Evolutionary conservation across 108 stramenopile genomes (phyloP).

Genomic region (Skeletonema menzelii): DNA sequence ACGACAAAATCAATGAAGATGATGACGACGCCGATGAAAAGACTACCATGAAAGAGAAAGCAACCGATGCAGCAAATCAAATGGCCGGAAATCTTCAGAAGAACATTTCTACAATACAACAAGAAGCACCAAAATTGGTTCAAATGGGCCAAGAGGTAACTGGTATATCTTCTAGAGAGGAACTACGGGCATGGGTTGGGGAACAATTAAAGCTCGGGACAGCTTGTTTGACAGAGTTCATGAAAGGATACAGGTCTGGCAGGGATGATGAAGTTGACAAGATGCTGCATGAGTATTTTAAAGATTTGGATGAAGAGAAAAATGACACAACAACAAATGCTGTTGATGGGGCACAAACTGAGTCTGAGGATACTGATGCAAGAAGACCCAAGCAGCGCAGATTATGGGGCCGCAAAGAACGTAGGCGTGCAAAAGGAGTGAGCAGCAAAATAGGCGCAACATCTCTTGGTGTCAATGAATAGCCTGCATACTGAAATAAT

Average conservation of each 20-base stretch:
- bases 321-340: not conserved
- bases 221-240: slow-evolving; percentile 71
- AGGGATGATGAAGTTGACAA: slow-evolving; percentile 84
- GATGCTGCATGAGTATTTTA: slow-evolving; percentile 83
- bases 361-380: not conserved
- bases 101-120: slow-evolving; percentile 52
- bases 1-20: slow-evolving; percentile 8
- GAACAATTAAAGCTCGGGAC: slow-evolving; percentile 72
- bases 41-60: slow-evolving; percentile 15
- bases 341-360: not conserved
- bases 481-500: not conserved
- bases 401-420: slow-evolving; percentile 36
- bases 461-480: not conserved
- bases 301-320: slow-evolving; percentile 48
- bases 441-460: not conserved
- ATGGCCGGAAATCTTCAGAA: slow-evolving; percentile 53
- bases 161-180: slow-evolving; percentile 66
- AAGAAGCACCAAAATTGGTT: slow-evolving; percentile 50
- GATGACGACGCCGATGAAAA: slow-evolving; percentile 9
- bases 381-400: slow-evolving; percentile 1
- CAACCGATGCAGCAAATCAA: slow-evolving; percentile 26
- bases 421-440: not conserved
- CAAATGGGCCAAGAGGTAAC: slow-evolving; percentile 58
- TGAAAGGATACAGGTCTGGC: slow-evolving; percentile 84
- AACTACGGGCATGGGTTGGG: slow-evolving; percentile 54